A percentile compares a stretch with the other conserved stretches of the same genome.
These are phyloP conservation scores for Cercophora newfieldiana DNA, from an alignment of 495 filamentous ascomycete species.

Conservation along the genomic window DNA sequence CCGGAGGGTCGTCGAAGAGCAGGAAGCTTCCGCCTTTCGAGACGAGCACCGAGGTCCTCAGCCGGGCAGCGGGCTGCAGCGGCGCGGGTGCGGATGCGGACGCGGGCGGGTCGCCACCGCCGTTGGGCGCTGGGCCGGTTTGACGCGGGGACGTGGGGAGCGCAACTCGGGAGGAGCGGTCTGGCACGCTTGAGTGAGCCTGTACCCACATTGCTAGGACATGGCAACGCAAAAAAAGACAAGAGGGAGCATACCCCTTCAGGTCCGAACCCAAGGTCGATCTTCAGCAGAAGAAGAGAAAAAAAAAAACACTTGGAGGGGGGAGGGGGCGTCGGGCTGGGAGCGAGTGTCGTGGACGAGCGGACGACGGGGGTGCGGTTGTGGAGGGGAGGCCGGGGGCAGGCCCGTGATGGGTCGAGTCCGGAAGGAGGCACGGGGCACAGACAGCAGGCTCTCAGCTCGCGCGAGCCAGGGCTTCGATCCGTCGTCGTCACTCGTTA, in stretches of 20 bases:
- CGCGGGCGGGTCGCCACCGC: constrained; percentile 9
- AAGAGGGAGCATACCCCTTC: constrained; percentile 25
- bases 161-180: constrained; percentile 22
- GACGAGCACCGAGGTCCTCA: constrained; percentile 14
- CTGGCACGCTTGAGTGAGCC: constrained; percentile 28
- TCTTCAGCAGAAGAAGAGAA: neutral
- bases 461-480: constrained; percentile 2
- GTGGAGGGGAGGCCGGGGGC: constrained; percentile 5
- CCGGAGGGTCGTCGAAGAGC: constrained; percentile 32
- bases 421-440: constrained; percentile 7
- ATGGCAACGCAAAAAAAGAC: constrained; percentile 14
- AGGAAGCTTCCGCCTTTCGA: constrained; percentile 31
- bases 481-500: constrained; percentile 14
- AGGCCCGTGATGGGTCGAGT: neutral
- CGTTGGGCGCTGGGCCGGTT: neutral
- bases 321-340: neutral
- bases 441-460: constrained; percentile 3
- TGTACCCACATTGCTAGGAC: constrained; percentile 32
- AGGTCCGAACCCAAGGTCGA: neutral
- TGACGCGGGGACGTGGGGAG: constrained; percentile 12
- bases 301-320: neutral
- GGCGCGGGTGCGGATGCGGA: constrained; percentile 15
- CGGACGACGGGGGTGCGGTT: constrained; percentile 8
- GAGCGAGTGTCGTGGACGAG: neutral
- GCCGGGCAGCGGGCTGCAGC: neutral